Percentiles rank a stretch among this genome's conserved stretches.
These are phyloP conservation scores for Austroboletus niveus DNA, from an alignment of 1,284 basidiomycete genomes.

Conservation along the genomic window DNA sequence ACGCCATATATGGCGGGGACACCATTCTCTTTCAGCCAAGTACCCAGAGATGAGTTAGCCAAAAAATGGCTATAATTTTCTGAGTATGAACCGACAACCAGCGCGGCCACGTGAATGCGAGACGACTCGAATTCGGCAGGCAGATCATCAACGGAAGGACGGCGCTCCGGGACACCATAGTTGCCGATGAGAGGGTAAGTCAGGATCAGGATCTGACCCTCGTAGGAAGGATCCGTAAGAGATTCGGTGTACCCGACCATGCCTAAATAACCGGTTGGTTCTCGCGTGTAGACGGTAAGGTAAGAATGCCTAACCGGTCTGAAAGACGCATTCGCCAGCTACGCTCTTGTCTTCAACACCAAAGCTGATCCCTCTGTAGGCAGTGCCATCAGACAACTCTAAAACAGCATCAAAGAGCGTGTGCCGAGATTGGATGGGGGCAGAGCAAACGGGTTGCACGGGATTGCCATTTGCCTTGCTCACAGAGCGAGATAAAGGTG, in stretches of 20 bases:
- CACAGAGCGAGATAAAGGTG: conserved; percentile 46
- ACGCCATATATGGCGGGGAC: conserved; percentile 96
- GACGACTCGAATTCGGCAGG: conserved; percentile 91
- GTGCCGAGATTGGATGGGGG: conserved; percentile 29
- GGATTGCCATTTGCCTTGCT: conserved; percentile 44
- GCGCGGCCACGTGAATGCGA: conserved; percentile 89
- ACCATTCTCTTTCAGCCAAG: conserved; percentile 95
- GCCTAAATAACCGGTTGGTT: conserved; percentile 48
- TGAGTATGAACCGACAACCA: conserved; percentile 94
- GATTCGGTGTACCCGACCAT: conserved; percentile 99
- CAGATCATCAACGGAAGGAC: conserved; percentile 53
- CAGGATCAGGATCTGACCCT: conserved; percentile 96
- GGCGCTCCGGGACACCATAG: conserved; percentile 93
- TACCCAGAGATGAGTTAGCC: conserved; percentile 82
- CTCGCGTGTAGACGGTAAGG: conserved; percentile 9
- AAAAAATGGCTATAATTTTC: conserved; percentile 96
- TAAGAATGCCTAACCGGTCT: conserved; percentile 76
- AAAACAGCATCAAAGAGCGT: conserved; percentile 63
- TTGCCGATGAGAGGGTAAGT: conserved; percentile 98
- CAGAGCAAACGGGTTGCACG: conserved; percentile 52
- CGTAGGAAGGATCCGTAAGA: conserved; percentile 97
- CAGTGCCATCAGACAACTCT: conserved; percentile 90
- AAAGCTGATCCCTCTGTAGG: conserved; percentile 89
- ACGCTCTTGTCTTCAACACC: conserved; percentile 91
- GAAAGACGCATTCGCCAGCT: conserved; percentile 98